Percentiles rank a stretch among this genome's conserved stretches.
Evolutionary conservation across 306 rosid genomes (phyloP).

Genomic region (Inga oerstediana): DNA sequence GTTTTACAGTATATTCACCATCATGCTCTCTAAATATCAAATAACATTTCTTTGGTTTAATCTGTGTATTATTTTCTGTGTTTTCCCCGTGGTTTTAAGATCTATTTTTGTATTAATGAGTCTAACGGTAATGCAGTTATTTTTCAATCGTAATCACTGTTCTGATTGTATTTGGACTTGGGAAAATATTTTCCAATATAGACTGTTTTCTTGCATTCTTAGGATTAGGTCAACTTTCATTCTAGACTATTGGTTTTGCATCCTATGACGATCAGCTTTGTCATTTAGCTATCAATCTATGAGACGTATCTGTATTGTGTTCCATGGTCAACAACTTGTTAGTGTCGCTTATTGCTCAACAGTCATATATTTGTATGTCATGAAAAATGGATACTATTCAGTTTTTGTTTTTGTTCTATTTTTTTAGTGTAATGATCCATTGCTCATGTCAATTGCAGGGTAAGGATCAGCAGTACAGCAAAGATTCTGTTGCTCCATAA

Average conservation of each 20-base stretch:
- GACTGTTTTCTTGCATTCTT: neutral
- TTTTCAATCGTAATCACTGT: neutral
- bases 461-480: neutral
- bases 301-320: neutral
- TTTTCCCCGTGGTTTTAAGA: neutral
- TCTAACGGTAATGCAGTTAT: neutral
- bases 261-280: neutral
- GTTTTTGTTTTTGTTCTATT: conserved; percentile 10
- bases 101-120: neutral
- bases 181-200: neutral
- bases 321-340: neutral
- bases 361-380: neutral
- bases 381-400: neutral
- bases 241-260: conserved; percentile 13
- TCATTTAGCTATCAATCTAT: neutral
- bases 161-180: conserved; percentile 7
- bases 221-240: conserved; percentile 3
- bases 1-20: neutral
- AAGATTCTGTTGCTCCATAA: conserved; percentile 26
- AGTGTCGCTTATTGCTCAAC: conserved; percentile 3
- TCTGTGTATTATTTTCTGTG: neutral
- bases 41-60: neutral
- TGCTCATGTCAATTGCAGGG: neutral
- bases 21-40: conserved; percentile 19
- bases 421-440: neutral